Conservation (phyloP, 768 basidiomycete genomes). For the Tricholoma flavovirens region DNA sequence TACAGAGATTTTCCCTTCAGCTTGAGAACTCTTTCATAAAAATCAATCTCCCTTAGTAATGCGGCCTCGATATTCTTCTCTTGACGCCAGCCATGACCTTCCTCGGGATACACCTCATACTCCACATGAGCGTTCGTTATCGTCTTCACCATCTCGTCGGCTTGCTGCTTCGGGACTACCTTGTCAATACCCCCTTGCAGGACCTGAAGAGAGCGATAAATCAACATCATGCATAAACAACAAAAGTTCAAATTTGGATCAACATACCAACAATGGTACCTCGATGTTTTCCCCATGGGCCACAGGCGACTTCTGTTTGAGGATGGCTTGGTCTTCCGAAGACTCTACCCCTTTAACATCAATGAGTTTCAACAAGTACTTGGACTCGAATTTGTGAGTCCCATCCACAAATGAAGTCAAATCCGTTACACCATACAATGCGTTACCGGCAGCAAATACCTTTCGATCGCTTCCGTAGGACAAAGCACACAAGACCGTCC, state of each 20-base stretch:
- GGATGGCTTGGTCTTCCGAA: conserved; percentile 40
- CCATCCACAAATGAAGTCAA: conserved; percentile 47
- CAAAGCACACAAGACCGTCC: conserved; percentile 50
- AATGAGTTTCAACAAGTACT: conserved; percentile 55
- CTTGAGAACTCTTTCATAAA: conserved; percentile 45
- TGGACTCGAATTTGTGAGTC: conserved; percentile 69
- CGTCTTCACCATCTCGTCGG: conserved; percentile 46
- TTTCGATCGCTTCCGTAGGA: conserved; percentile 34
- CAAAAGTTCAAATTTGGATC: not conserved
- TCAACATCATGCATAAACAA: not conserved
- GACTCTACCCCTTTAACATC: conserved; percentile 51
- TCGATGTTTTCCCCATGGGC: conserved; percentile 56
- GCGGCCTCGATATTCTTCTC: conserved; percentile 50
- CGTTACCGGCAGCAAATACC: conserved; percentile 59
- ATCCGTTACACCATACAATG: conserved; percentile 67
- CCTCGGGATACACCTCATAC: conserved; percentile 56
- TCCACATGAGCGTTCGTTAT: conserved; percentile 47
- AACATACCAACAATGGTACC: conserved; percentile 55
- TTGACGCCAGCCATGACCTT: conserved; percentile 61
- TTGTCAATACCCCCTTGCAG: conserved; percentile 61
- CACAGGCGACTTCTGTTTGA: conserved; percentile 56
- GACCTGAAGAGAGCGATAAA: conserved; percentile 34
- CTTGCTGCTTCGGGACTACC: conserved; percentile 65
- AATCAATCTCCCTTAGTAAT: conserved; percentile 45
- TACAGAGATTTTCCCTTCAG: conserved; percentile 13